Evolutionary conservation across 2,329 filamentous ascomycete species (phyloP).

Genomic region (Trichoderma oligosporum): DNA sequence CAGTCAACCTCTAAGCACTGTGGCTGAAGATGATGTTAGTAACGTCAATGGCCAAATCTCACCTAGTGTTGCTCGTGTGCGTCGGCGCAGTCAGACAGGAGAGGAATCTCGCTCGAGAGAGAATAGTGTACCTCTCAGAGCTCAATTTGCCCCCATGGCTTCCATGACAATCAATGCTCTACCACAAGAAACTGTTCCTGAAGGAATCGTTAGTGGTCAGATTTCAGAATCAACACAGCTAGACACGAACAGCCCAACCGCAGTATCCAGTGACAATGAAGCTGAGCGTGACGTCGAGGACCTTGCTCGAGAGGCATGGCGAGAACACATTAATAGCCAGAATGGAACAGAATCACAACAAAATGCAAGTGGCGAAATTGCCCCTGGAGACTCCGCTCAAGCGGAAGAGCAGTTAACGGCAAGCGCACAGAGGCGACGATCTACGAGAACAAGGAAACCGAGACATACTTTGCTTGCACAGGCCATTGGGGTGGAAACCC

Average conservation of each 20-base stretch:
- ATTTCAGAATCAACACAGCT: no score
- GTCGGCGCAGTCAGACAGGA: slow-evolving; percentile 27
- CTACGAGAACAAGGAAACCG: slow-evolving; percentile 44
- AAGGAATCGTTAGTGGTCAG: no score
- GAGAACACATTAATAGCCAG: slow-evolving; percentile 33
- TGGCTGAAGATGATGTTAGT: slow-evolving; percentile 23
- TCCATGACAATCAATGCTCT: slow-evolving; percentile 13
- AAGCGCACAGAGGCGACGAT: slow-evolving; percentile 30
- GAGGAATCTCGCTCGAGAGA: slow-evolving; percentile 30
- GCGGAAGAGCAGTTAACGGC: slow-evolving; percentile 12
- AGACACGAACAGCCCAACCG: slow-evolving; percentile 10
- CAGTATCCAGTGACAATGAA: neutral
- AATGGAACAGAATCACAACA: slow-evolving; percentile 17
- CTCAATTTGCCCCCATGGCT: slow-evolving; percentile 21
- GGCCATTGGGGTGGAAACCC: slow-evolving; percentile 24
- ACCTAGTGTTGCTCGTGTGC: slow-evolving; percentile 28
- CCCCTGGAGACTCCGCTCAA: neutral
- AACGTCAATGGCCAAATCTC: slow-evolving; percentile 27
- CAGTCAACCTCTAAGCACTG: slow-evolving; percentile 18
- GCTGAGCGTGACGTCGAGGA: slow-evolving; percentile 29
- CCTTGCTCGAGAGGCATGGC: slow-evolving; percentile 36
- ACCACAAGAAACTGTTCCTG: slow-evolving; percentile 16
- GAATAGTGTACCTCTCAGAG: slow-evolving; percentile 24
- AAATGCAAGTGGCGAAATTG: neutral
- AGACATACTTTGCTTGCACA: slow-evolving; percentile 47